phyloP scores from a whole-genome alignment of 768 basidiomycete genomes.

The Mrakia gelida region DNA sequence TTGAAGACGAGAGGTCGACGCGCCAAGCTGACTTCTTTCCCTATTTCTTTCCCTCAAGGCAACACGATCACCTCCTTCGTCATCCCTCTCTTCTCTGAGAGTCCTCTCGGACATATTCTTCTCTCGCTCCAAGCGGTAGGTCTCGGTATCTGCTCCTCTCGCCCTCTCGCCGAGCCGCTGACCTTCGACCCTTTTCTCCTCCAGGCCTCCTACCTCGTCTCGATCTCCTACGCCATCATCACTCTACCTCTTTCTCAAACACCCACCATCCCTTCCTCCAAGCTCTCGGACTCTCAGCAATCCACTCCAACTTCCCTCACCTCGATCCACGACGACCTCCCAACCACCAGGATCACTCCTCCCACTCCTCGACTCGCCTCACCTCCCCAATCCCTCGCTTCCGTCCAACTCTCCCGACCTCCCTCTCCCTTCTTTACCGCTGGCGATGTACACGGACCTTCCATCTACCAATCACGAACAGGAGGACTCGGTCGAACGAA shows the following conservation, averaged over 20 bases:
- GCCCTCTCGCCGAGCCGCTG: neutral
- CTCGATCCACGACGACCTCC: neutral
- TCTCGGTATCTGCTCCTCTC: neutral
- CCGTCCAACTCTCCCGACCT: neutral
- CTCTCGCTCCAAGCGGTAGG: neutral
- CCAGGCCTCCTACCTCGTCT: neutral
- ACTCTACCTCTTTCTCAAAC: neutral
- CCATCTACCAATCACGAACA: neutral
- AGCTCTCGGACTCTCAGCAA: neutral
- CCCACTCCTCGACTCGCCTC: neutral
- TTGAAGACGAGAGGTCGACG: neutral
- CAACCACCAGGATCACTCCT: neutral
- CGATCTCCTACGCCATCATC: neutral
- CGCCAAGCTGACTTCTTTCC: neutral
- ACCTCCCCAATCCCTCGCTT: neutral
- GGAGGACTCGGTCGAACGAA: neutral
- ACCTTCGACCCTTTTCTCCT: neutral
- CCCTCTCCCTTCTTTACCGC: neutral
- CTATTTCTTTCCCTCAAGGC: neutral
- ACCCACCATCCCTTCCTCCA: neutral
- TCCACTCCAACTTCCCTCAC: neutral
- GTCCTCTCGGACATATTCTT: neutral
- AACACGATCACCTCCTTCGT: neutral
- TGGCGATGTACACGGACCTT: neutral
- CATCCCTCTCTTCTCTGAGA: neutral